These are phyloP conservation scores for Marchantia paleacea DNA, from an alignment of 225 moss, liverwort and hornwort species.

Conservation along the genomic window DNA sequence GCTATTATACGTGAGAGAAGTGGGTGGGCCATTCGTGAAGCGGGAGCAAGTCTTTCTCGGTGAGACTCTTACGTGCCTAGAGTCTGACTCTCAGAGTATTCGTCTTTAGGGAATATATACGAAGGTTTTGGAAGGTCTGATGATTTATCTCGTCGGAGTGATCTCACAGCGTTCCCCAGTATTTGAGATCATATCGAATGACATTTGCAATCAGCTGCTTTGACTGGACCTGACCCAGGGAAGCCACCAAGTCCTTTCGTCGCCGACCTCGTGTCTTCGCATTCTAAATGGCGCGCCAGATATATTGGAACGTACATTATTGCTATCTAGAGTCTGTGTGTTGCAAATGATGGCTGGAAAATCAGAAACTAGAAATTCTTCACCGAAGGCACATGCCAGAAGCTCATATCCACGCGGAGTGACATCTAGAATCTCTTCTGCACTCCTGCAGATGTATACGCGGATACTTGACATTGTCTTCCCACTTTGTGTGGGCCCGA, in stretches of 20 bases:
- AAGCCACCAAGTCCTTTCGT: neutral
- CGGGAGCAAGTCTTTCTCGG: neutral
- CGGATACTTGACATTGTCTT: conserved; percentile 8
- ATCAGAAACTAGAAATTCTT: neutral
- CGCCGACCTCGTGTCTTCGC: neutral
- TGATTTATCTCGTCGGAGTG: neutral
- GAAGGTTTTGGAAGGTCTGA: neutral
- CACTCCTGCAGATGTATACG: neutral
- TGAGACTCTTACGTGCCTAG: neutral
- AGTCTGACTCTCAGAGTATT: neutral
- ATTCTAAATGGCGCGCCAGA: neutral
- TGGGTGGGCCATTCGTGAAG: neutral
- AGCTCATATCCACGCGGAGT: neutral
- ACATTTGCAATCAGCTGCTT: neutral
- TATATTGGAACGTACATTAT: neutral
- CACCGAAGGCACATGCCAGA: neutral
- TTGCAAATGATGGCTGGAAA: neutral
- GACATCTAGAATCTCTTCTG: neutral
- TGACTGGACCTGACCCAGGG: neutral
- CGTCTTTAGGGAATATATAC: neutral
- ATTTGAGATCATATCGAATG: neutral
- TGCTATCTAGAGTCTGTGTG: neutral
- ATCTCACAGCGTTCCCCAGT: neutral
- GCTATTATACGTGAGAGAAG: neutral
- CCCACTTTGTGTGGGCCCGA: neutral